Evolutionary conservation across 805 yeast species (phyloP).

Genomic region (Saccharomycopsis lassenensis): DNA sequence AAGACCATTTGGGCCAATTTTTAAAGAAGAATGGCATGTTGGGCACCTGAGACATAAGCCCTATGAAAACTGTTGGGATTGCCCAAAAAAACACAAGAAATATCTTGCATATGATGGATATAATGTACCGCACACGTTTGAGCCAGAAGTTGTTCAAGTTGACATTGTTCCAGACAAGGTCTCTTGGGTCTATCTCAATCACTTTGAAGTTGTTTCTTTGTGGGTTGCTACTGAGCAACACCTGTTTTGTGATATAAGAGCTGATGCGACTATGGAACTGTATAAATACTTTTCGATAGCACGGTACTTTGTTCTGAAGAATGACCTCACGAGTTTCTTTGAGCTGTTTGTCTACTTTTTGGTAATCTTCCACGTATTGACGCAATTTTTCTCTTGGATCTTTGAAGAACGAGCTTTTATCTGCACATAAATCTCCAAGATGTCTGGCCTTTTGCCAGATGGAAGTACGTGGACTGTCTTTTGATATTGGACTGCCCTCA

Average conservation of each 20-base stretch:
- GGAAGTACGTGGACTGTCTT: too few species aligned
- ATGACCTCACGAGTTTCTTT: conserved; percentile 4
- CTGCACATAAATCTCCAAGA: too few species aligned
- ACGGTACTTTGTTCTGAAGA: conserved; percentile 7
- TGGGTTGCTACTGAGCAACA: conserved; percentile 34
- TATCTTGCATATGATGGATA: conserved; percentile 37
- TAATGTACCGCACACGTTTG: conserved; percentile 28
- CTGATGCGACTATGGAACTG: conserved; percentile 46
- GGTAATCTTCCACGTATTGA: conserved; percentile 5
- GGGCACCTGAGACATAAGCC: conserved; percentile 65
- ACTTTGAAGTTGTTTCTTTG: conserved; percentile 34
- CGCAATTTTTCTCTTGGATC: too few species aligned
- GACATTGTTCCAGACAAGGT: conserved; percentile 63
- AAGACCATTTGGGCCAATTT: conserved; percentile 42
- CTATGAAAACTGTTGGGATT: conserved; percentile 73
- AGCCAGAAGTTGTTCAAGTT: conserved; percentile 28
- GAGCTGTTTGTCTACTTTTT: conserved; percentile 6
- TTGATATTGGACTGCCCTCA: neutral
- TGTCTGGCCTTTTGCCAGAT: too few species aligned
- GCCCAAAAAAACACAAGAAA: conserved; percentile 54
- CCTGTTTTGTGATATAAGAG: conserved; percentile 56
- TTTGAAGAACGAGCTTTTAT: too few species aligned
- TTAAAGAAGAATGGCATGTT: conserved; percentile 51
- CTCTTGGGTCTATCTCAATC: conserved; percentile 51
- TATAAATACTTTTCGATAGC: conserved; percentile 42